Evolutionary conservation across 306 rosid genomes (phyloP), one percentile per base, ranked within the genome.

Genomic region (Alnus rubra): DNA sequence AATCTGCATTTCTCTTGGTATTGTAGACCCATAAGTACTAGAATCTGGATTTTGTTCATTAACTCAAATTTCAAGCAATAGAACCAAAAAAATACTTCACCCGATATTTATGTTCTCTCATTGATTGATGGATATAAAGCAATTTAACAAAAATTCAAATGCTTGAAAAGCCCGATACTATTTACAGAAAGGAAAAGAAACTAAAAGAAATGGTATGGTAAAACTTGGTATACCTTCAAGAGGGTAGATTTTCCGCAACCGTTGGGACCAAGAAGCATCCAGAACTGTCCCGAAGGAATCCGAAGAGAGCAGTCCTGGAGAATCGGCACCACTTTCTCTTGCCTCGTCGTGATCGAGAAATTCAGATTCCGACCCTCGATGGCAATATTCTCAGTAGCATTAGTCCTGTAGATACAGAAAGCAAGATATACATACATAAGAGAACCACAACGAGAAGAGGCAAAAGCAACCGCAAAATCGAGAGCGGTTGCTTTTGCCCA

Each of bases 191-290:
- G 13, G 5, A 47, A 37, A 67, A 13, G 3, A 30, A 48, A 18
- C 30, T 47, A 80, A 13, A 9, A 30, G 28, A 18, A 60, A 47
- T 14, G 12, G 8, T 28, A 6, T 30, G 6, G 59, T 33, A 49
- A 42, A 56, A 30, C 52, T 73, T 2, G 45, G 12, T 15, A 60
- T 83, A 92, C 97, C 93, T 92, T 92, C 87, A 92, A 79, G 80
- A 90, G 95, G 79, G 97, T 92, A 74, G 97, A 92, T 88, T 92
- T 92, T 39, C 97, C 96, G 5, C 96, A 90, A 48, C 97, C 97
- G 75, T 92, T 92, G 73, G 97, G 93, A 73, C 97, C 97, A 79
- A 92, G 96, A 79, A 92, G 96, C 97, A 90, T 92, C 97, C 97
- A 92, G 59, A 92, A 92, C 79, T 92, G 90, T 13, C 96, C 96